Evolutionary conservation across 2,329 filamentous ascomycete species (phyloP), one percentile per base, ranked within the genome.

Genomic region (Chrysoporthe cubensis): DNA sequence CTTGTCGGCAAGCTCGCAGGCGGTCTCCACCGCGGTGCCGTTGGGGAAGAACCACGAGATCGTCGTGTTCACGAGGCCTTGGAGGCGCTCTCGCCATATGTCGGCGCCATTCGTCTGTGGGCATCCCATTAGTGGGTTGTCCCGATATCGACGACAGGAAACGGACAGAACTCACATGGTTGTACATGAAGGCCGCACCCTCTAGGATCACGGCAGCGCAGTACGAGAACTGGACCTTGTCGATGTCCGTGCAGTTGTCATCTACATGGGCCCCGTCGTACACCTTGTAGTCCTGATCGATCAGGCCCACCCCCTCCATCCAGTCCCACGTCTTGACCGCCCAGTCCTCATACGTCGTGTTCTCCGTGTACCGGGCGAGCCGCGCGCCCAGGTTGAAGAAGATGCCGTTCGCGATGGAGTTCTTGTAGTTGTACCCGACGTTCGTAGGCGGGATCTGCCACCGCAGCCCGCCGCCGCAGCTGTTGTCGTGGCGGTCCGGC

Each of bases 401-500:
- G 65, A 75, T 73, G 18, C 76, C 80, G 66, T 80, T 81, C 16
- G 80, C 76, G 63, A 81, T 76, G n/a, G 77, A 75, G 71, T 82
- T 83, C 70, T 83, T 91, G 81, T 91, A 90, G 71, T 85, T 80
- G 76, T 89, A 91, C 11, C 89, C 89, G 14, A 76, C 79, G 72
- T 90, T 89, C 74, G 87, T 86, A 0, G 81, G 76, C 72, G 84
- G 88, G 56, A 91, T 87, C 78, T 91, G 88, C 87, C 87, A 89
- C 69, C 86, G 83, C 69, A 90, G 74, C 9, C 88, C 88, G 26
- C 77, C 77, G 67, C 86, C 87, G 57, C 84, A 85, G 68, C 87
- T 88, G 21, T 82, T 83, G 9, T 83, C 83, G 73, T 92, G 88
- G 80, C 90, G 90, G 58, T 87, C 83, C 1, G 81, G 78, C 26